Evolutionary conservation across 768 basidiomycete genomes (phyloP).

Genomic region (Symmetrospora coprosmae): DNA sequence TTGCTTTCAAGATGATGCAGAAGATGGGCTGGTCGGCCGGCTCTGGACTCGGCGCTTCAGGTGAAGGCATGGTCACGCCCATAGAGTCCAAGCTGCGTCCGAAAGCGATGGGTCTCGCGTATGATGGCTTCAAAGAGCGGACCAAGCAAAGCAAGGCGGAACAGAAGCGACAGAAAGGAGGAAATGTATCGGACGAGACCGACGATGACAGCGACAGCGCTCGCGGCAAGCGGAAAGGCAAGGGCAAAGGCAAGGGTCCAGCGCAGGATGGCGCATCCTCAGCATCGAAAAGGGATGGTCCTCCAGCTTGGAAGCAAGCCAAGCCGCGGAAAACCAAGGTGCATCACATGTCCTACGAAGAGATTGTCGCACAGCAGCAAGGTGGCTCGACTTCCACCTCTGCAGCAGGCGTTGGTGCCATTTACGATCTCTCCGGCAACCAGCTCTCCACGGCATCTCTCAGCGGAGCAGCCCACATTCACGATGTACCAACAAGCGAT

Average conservation of each 20-base stretch:
- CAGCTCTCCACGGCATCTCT: constrained; percentile 82
- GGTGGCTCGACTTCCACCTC: constrained; percentile 42
- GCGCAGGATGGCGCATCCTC: background rate
- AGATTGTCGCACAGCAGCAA: constrained; percentile 78
- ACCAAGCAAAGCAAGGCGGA: constrained; percentile 71
- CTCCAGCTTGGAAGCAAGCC: constrained; percentile 38
- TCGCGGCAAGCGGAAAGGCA: constrained; percentile 36
- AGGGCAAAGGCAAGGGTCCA: background rate
- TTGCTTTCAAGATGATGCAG: constrained; percentile 75
- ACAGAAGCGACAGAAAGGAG: constrained; percentile 46
- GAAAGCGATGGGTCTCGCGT: constrained; percentile 69
- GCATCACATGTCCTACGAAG: constrained; percentile 92
- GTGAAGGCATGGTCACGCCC: constrained; percentile 74
- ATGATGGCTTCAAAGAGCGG: constrained; percentile 73
- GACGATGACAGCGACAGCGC: constrained; percentile 54
- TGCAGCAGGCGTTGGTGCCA: constrained; percentile 55
- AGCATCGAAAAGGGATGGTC: background rate
- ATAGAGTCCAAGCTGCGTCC: constrained; percentile 72
- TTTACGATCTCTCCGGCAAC: constrained; percentile 78
- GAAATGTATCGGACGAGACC: constrained; percentile 43
- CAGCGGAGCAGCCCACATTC: constrained; percentile 54
- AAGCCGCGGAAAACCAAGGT: constrained; percentile 55
- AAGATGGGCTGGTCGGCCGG: constrained; percentile 92
- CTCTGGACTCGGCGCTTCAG: constrained; percentile 57
- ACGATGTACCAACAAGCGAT: constrained; percentile 59